Conservation (phyloP, 2,329 filamentous ascomycete species). For the Lasiodiplodia sp. region DNA sequence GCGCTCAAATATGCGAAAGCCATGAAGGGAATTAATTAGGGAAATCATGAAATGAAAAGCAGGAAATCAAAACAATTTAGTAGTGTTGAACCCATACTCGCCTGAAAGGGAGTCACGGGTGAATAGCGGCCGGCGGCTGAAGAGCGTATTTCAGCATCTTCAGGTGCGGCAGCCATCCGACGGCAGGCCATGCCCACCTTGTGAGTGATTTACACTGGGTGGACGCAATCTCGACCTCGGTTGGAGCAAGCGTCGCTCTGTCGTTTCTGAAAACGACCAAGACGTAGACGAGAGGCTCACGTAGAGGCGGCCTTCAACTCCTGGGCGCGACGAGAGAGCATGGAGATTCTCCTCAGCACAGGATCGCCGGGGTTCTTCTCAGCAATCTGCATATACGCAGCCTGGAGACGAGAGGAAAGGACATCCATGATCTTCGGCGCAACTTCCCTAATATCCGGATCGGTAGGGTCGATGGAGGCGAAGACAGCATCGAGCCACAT, state of each 20-base stretch:
- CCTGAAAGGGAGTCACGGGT: not conserved
- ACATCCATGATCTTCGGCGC: slow-evolving; percentile 67
- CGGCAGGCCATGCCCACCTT: not conserved
- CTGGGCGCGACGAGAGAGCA: slow-evolving; percentile 48
- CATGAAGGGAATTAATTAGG: not conserved
- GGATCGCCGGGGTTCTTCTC: slow-evolving; percentile 60
- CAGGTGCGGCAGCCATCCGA: not conserved
- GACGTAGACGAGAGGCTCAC: not conserved
- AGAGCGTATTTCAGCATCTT: slow-evolving; percentile 32
- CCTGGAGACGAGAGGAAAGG: slow-evolving; percentile 63
- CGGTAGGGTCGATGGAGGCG: slow-evolving; percentile 60
- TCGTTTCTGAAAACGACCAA: not conserved
- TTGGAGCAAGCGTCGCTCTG: not conserved
- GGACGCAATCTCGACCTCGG: not conserved
- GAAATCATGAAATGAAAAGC: slow-evolving; percentile 5
- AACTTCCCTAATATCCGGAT: slow-evolving; percentile 63
- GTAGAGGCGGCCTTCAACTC: slow-evolving; percentile 33
- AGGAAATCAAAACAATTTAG: slow-evolving; percentile 15
- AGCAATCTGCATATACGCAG: slow-evolving; percentile 63
- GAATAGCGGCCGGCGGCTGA: not conserved
- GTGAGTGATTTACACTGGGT: not conserved
- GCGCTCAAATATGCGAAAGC: not conserved
- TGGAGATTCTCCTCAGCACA: slow-evolving; percentile 60
- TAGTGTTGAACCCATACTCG: not conserved
- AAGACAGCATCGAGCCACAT: slow-evolving; percentile 66